A percentile compares a stretch with the other conserved stretches of the same genome.
These are phyloP conservation scores for Uncinocarpus reesii DNA, from an alignment of 2,329 filamentous ascomycete genomes.

Conservation along the genomic window DNA sequence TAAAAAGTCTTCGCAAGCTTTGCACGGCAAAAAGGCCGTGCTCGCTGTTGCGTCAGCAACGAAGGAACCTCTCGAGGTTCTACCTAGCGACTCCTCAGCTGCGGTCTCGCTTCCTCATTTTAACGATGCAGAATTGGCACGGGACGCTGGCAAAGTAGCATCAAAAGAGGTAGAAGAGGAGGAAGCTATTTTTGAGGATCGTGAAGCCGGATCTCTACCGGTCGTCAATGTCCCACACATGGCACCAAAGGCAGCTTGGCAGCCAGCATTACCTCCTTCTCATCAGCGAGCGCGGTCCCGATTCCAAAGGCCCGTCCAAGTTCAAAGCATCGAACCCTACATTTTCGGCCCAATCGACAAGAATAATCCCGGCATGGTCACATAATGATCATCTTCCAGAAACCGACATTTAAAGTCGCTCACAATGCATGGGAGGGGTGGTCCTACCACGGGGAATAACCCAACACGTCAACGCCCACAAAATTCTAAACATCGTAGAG, in stretches of 20 bases:
- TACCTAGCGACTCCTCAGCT: conserved; percentile 43
- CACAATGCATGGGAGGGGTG: conserved; percentile 28
- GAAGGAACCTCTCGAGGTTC: conserved; percentile 55
- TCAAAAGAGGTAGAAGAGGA: conserved; percentile 65
- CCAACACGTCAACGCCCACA: conserved; percentile 22
- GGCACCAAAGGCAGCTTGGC: conserved; percentile 54
- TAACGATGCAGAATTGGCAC: conserved; percentile 27
- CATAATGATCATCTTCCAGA: conserved; percentile 42
- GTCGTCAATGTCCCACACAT: conserved; percentile 56
- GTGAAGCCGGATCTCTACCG: conserved; percentile 69
- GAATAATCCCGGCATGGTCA: conserved; percentile 28
- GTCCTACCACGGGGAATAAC: conserved; percentile 14
- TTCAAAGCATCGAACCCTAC: conserved; percentile 40
- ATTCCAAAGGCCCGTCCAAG: conserved; percentile 46
- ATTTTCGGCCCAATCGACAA: conserved; percentile 32
- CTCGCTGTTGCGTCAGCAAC: conserved; percentile 57
- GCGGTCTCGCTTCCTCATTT: conserved; percentile 59
- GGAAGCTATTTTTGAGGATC: conserved; percentile 71
- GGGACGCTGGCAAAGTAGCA: conserved; percentile 40
- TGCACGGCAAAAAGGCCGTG: conserved; percentile 42
- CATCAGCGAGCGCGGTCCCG: conserved; percentile 32
- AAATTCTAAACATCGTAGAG: conserved; percentile 25
- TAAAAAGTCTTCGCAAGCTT: conserved; percentile 44
- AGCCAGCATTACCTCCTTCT: conserved; percentile 40
- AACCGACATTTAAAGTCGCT: conserved; percentile 36